Conservation (phyloP, 1,284 basidiomycete species). For the Paramarasmius palmivorus region DNA sequence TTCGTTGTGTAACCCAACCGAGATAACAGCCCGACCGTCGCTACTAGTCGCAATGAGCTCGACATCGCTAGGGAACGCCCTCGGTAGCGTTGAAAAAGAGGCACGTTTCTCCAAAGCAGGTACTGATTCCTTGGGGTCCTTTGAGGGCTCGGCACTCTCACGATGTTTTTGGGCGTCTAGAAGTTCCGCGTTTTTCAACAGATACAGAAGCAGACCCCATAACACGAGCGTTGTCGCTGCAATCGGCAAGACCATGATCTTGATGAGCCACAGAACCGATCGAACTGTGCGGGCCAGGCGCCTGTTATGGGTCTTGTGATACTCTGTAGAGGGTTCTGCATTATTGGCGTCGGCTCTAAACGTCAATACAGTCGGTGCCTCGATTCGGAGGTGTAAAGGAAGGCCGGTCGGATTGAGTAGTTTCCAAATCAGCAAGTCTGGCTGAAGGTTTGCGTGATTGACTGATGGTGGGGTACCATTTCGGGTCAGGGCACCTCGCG, state of each 20-base stretch:
- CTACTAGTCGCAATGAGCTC: conserved; percentile 75
- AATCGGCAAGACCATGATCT: conserved; percentile 87
- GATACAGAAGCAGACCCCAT: conserved; percentile 82
- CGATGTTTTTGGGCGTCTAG: conserved; percentile 82
- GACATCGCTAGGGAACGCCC: conserved; percentile 78
- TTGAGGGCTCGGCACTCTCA: conserved; percentile 38
- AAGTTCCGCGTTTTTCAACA: conserved; percentile 90
- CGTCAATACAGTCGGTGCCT: conserved; percentile 77
- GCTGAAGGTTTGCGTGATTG: conserved; percentile 36
- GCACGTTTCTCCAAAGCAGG: conserved; percentile 46
- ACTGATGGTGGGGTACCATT: conserved; percentile 21
- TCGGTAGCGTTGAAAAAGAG: conserved; percentile 71
- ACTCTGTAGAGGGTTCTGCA: conserved; percentile 14
- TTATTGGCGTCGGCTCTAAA: conserved; percentile 45
- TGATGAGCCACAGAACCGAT: conserved; percentile 71
- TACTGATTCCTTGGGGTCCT: conserved; percentile 31
- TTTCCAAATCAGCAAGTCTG: conserved; percentile 77
- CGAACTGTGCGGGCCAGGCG: conserved; percentile 45
- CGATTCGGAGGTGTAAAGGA: conserved; percentile 73
- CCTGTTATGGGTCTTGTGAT: conserved; percentile 20
- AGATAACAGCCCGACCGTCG: conserved; percentile 63
- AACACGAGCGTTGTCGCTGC: conserved; percentile 73
- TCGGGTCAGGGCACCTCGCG: conserved; percentile 37
- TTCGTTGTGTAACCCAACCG: conserved; percentile 79
- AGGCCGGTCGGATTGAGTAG: conserved; percentile 75